Evolutionary conservation across 306 rosid genomes (phyloP), one percentile per base, ranked within the genome.

Genomic region (Casuarina equisetifolia): DNA sequence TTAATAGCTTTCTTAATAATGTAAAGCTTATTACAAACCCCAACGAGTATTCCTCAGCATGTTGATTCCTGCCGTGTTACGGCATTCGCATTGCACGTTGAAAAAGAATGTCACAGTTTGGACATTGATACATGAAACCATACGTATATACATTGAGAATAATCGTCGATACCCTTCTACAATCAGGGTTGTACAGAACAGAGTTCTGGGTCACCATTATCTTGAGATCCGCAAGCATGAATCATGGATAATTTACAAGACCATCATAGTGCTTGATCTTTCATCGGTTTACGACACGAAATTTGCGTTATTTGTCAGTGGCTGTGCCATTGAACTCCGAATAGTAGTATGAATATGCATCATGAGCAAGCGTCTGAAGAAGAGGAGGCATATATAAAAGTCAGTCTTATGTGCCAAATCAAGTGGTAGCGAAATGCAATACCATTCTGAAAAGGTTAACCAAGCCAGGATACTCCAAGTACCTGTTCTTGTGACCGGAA

Each of bases 401-500:
- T 81, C 76, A 20, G 48, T 61, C 69, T 25, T 73, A 67, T 79
- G 48, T 76, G 12, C 69, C 38, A 32, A 35, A 69, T 48, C 38
- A 61, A 69, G 32, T 35, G 68, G 51, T 20, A 52, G 64, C 9
- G 46, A 19, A 12, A 69, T 43, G 59, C n/a, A 48, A 62, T 15
- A 61, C 38, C 55, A 11, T 45, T 57, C 43, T 63, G 45, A 35
- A 59, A 70, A 68, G 45, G 25, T 3, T 62, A 69, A 15, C n/a
- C 52, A 74, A 63, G 57, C 35, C 46, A 70, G 68, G 50, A 80
- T 9, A 70, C 52, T 66, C 49, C 32, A 68, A 43, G 62, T 88
- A 92, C 98, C 98, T 95, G 98, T 88, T 92, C 98, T 77, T 91
- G 97, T 9, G 98, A 91, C 70, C 97, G 96, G 80, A 95, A 95